These are phyloP conservation scores for Phytophthora sansomeana DNA, from an alignment of 352 stramenopile species.

Conservation along the genomic window DNA sequence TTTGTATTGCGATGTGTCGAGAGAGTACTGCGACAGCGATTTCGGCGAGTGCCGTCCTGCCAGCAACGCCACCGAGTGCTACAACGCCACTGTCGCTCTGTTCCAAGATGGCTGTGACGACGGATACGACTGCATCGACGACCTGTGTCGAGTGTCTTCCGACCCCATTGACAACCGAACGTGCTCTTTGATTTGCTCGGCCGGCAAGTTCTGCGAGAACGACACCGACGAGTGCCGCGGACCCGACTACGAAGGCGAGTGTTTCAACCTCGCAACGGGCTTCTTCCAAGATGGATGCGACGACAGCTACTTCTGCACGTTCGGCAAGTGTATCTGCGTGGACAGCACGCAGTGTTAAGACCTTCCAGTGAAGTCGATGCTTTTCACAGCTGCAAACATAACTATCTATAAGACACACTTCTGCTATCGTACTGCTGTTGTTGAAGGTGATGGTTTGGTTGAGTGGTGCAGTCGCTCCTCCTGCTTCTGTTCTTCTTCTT, in stretches of 20 bases:
- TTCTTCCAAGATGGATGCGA: conserved; percentile 34
- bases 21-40: conserved; percentile 44
- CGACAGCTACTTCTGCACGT: conserved; percentile 21
- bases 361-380: not conserved
- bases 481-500: no score
- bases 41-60: conserved; percentile 31
- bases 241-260: conserved; percentile 37
- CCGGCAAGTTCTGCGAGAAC: conserved; percentile 37
- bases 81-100: conserved; percentile 36
- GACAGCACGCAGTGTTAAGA: not conserved
- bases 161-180: conserved; percentile 15
- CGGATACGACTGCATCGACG: conserved; percentile 36
- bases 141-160: conserved; percentile 37
- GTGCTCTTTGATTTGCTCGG: conserved; percentile 20
- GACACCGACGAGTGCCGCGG: conserved; percentile 20
- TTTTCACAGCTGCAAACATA: not conserved
- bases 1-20: not conserved
- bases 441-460: no score
- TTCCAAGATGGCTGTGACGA: conserved; percentile 42
- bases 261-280: conserved; percentile 42
- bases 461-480: no score
- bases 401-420: not conserved
- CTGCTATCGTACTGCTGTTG: no score
- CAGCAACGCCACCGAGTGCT: conserved; percentile 31
- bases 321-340: conserved; percentile 3